These are phyloP conservation scores for Gentiana dahurica DNA, from an alignment of 257 asterid genomes.

Conservation along the genomic window DNA sequence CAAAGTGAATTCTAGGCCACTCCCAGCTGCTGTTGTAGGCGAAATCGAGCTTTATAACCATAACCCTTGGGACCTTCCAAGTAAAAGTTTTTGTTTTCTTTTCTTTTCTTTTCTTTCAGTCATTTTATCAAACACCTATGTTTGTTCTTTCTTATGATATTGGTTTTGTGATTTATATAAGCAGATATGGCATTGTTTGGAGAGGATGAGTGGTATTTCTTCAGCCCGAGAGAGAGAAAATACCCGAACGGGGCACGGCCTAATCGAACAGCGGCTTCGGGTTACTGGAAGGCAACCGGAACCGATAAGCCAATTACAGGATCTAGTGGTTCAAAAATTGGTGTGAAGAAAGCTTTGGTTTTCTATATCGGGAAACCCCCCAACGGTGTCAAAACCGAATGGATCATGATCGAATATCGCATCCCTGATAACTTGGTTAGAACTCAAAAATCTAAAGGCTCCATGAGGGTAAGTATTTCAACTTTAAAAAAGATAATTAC, in stretches of 20 bases:
- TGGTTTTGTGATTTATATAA: not conserved
- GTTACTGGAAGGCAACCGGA: conserved; percentile 69
- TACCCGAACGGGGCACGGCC: conserved; percentile 66
- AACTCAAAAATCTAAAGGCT: conserved; percentile 32
- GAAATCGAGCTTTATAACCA: conserved; percentile 45
- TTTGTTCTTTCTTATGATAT: not conserved
- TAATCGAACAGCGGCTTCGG: conserved; percentile 40
- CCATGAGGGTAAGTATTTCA: conserved; percentile 52
- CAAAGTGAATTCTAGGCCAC: conserved; percentile 38
- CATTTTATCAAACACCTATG: not conserved
- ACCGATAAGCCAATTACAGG: conserved; percentile 36
- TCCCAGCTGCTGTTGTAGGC: conserved; percentile 40
- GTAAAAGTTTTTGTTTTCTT: conserved; percentile 14
- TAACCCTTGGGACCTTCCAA: conserved; percentile 65
- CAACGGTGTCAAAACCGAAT: conserved; percentile 33
- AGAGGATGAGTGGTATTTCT: conserved; percentile 54
- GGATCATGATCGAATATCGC: conserved; percentile 63
- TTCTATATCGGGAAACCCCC: conserved; percentile 58
- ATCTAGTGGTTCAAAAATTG: conserved; percentile 39
- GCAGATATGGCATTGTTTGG: conserved; percentile 44
- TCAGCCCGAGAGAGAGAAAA: conserved; percentile 57
- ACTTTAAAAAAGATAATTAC: not conserved
- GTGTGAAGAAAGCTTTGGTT: conserved; percentile 47
- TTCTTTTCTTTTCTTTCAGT: not conserved
- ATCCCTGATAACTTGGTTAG: conserved; percentile 26